A percentile compares a stretch with the other conserved stretches of the same genome.
These are phyloP conservation scores for Maudiozyma turicensis DNA, from an alignment of 805 yeast species.

Conservation along the genomic window DNA sequence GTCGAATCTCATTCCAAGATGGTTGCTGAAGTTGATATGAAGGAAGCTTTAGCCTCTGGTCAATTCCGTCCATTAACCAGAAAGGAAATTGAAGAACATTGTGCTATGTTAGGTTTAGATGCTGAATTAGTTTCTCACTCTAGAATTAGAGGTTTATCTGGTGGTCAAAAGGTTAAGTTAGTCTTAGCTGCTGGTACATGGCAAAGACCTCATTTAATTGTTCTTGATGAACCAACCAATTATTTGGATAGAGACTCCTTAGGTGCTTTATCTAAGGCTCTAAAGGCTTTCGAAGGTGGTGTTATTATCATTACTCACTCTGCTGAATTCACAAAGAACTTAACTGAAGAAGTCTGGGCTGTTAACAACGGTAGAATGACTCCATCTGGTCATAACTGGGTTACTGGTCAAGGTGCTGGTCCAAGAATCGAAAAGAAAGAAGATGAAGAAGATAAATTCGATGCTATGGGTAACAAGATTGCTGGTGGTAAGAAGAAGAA, in stretches of 20 bases:
- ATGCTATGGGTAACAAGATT: conserved; percentile 99
- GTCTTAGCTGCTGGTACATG: conserved; percentile 99
- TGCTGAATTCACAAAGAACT: conserved; percentile 98
- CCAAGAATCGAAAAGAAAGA: conserved; percentile 98
- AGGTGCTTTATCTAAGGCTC: conserved; percentile 98
- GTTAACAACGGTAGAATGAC: conserved; percentile 96
- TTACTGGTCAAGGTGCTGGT: conserved; percentile 99
- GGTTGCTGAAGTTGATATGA: conserved; percentile 99
- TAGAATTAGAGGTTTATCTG: conserved; percentile 99
- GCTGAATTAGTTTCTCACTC: conserved; percentile 99
- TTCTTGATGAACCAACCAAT: conserved; percentile 99
- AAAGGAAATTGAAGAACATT: conserved; percentile 98
- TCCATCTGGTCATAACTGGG: conserved; percentile 99
- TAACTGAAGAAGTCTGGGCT: conserved; percentile 99
- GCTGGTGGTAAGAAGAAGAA: conserved; percentile 91
- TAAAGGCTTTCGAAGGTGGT: conserved; percentile 99
- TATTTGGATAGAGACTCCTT: conserved; percentile 98
- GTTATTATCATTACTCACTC: conserved; percentile 99
- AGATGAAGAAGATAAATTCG: conserved; percentile 95
- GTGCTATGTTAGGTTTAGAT: conserved; percentile 96
- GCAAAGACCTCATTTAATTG: conserved; percentile 99
- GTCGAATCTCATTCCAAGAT: conserved; percentile 95
- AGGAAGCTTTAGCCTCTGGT: conserved; percentile 99
- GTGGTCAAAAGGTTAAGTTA: conserved; percentile 99
- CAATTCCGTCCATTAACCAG: conserved; percentile 99